Conservation (phyloP, 352 stramenopile genomes). For the Peronospora destructor region DNA sequence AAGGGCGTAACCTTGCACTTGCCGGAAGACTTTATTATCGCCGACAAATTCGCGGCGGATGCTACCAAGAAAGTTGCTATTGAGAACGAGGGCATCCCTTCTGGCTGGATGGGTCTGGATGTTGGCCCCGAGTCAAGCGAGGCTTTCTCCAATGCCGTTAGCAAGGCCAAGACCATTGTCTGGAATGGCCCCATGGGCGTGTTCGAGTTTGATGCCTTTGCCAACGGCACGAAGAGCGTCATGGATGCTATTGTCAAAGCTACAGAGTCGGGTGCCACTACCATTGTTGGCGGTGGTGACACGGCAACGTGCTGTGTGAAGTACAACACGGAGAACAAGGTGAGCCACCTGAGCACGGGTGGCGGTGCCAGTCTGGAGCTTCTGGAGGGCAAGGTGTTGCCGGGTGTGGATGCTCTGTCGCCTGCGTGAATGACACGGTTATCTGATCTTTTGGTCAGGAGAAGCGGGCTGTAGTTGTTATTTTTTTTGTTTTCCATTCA, state of each 20-base stretch:
- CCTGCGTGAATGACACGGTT: slow-evolving; percentile 37
- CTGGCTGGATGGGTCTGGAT: slow-evolving; percentile 97
- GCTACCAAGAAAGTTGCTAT: slow-evolving; percentile 88
- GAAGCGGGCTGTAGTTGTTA: slow-evolving; percentile 24
- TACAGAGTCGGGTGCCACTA: slow-evolving; percentile 90
- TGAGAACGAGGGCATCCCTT: slow-evolving; percentile 89
- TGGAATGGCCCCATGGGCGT: slow-evolving; percentile 99
- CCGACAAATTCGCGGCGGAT: slow-evolving; percentile 95
- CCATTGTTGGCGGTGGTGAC: slow-evolving; percentile 98
- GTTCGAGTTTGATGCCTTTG: slow-evolving; percentile 99
- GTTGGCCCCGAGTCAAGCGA: slow-evolving; percentile 92
- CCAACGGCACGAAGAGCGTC: slow-evolving; percentile 91
- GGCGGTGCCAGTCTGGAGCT: slow-evolving; percentile 95
- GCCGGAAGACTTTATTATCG: slow-evolving; percentile 96
- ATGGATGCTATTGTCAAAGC: slow-evolving; percentile 94
- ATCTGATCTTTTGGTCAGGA: slow-evolving; percentile 16
- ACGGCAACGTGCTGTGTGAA: slow-evolving; percentile 88
- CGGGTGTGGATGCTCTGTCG: slow-evolving; percentile 94
- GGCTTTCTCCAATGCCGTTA: slow-evolving; percentile 72
- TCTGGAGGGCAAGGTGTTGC: slow-evolving; percentile 97
- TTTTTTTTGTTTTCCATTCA: slow-evolving; percentile 17
- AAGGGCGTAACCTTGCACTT: slow-evolving; percentile 98
- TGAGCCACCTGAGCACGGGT: slow-evolving; percentile 89
- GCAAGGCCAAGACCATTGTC: slow-evolving; percentile 92
- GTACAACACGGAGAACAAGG: slow-evolving; percentile 86